phyloP scores from a whole-genome alignment of 2,329 filamentous ascomycete species.

The Aulographum hederae region DNA sequence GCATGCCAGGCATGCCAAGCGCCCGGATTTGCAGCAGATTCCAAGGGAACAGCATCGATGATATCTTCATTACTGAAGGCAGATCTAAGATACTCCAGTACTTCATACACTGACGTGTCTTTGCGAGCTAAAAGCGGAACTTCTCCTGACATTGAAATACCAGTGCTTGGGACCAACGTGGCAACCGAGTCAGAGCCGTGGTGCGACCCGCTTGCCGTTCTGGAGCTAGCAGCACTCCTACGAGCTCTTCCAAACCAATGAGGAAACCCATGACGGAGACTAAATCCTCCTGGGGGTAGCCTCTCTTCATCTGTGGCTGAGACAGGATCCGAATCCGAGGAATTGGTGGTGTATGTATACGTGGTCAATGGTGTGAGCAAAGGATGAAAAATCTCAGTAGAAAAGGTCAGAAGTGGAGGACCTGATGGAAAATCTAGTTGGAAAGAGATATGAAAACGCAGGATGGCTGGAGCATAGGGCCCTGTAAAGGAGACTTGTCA shows the following conservation, averaged over 20 bases:
- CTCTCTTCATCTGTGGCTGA: conserved; percentile 71
- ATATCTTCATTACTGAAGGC: conserved; percentile 63
- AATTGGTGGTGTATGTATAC: conserved; percentile 71
- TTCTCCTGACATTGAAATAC: too few species aligned
- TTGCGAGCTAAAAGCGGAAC: too few species aligned
- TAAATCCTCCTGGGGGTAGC: conserved; percentile 77
- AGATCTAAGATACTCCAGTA: conserved; percentile 66
- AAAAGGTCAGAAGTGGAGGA: conserved; percentile 73
- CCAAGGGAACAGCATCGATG: conserved; percentile 60
- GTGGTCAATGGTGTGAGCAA: conserved; percentile 85
- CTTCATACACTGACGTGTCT: conserved; percentile 37
- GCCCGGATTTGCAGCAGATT: conserved; percentile 72
- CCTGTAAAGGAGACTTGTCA: conserved; percentile 36
- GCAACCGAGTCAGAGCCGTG: too few species aligned
- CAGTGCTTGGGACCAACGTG: too few species aligned
- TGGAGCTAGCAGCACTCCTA: conserved; percentile 13
- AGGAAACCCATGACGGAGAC: conserved; percentile 76
- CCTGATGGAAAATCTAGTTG: conserved; percentile 60
- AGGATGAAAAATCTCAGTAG: conserved; percentile 88
- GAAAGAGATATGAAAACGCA: conserved; percentile 83
- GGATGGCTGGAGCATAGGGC: conserved; percentile 70
- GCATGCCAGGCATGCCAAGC: conserved; percentile 90
- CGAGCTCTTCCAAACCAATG: conserved; percentile 52
- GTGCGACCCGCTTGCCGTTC: too few species aligned
- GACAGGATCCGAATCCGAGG: conserved; percentile 48